These are phyloP conservation scores for Cyclotella distinguenda DNA, from an alignment of 108 stramenopile species.

Conservation along the genomic window DNA sequence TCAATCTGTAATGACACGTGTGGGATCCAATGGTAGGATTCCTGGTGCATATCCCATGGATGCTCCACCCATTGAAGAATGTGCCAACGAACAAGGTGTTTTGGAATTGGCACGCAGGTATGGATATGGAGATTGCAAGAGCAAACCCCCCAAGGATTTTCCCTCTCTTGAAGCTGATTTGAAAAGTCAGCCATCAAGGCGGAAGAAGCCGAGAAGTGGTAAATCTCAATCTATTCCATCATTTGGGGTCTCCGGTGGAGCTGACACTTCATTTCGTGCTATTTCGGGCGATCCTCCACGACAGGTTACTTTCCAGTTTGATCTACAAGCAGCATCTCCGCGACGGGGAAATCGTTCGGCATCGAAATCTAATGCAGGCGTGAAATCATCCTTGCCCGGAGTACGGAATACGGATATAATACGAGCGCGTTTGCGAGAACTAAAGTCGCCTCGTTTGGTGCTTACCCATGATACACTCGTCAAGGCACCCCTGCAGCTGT, in stretches of 20 bases:
- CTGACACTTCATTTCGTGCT: no score
- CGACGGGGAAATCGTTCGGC: not conserved
- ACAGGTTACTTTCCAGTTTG: not conserved
- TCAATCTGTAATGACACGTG: slow-evolving; percentile 63
- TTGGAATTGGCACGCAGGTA: slow-evolving; percentile 59
- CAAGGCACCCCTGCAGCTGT: slow-evolving; percentile 7
- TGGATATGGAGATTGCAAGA: slow-evolving; percentile 71
- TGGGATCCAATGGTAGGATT: slow-evolving; percentile 60
- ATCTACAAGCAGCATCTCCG: not conserved
- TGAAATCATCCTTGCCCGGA: not conserved
- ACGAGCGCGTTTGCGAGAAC: slow-evolving; percentile 10
- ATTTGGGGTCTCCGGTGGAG: not conserved
- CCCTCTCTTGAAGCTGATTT: not conserved
- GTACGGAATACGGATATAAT: slow-evolving; percentile 4
- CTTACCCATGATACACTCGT: slow-evolving; percentile 13
- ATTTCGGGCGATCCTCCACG: not conserved
- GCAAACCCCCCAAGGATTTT: not conserved
- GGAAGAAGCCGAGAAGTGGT: not conserved
- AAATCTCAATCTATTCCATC: not conserved
- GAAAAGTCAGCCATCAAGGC: not conserved
- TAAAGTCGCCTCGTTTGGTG: not conserved
- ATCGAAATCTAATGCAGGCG: not conserved
- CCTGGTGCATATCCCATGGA: slow-evolving; percentile 85
- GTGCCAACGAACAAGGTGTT: slow-evolving; percentile 57
- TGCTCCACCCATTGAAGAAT: slow-evolving; percentile 66